phyloP scores from a whole-genome alignment of 352 stramenopile species.

The Phytopythium vexans region DNA sequence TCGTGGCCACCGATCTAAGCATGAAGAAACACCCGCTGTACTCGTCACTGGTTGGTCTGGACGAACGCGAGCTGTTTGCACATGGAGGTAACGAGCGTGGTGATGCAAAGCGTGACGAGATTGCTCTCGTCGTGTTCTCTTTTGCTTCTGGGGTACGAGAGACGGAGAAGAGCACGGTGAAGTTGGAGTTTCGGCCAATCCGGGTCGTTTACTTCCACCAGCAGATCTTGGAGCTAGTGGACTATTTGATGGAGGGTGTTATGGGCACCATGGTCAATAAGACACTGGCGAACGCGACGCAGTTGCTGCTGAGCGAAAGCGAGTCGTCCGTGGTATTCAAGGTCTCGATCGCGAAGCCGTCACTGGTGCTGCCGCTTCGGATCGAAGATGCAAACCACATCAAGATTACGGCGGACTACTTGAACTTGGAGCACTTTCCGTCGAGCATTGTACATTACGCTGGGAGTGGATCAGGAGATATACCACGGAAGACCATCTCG shows the following conservation, averaged over 20 bases:
- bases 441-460: conserved; percentile 52
- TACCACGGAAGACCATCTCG: conserved; percentile 28
- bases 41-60: conserved; percentile 58
- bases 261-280: conserved; percentile 68
- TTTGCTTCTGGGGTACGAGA: conserved; percentile 15
- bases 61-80: conserved; percentile 22
- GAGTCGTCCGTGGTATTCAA: conserved; percentile 51
- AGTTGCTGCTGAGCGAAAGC: conserved; percentile 63
- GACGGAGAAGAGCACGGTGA: conserved; percentile 40
- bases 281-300: conserved; percentile 66
- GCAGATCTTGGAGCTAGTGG: conserved; percentile 76
- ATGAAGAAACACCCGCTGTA: conserved; percentile 67
- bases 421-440: conserved; percentile 63
- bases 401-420: conserved; percentile 47
- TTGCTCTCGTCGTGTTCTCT: conserved; percentile 28
- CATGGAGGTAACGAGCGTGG: not conserved
- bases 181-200: conserved; percentile 56
- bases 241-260: conserved; percentile 83
- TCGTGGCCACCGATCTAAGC: conserved; percentile 70
- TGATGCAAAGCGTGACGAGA: not conserved
- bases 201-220: conserved; percentile 85
- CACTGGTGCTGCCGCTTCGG: conserved; percentile 59
- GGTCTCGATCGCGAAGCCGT: conserved; percentile 56
- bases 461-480: conserved; percentile 14
- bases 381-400: conserved; percentile 51